Evolutionary conservation across 2,329 filamentous ascomycete genomes (phyloP).

Genomic region (Ceratocystis lukuohia): DNA sequence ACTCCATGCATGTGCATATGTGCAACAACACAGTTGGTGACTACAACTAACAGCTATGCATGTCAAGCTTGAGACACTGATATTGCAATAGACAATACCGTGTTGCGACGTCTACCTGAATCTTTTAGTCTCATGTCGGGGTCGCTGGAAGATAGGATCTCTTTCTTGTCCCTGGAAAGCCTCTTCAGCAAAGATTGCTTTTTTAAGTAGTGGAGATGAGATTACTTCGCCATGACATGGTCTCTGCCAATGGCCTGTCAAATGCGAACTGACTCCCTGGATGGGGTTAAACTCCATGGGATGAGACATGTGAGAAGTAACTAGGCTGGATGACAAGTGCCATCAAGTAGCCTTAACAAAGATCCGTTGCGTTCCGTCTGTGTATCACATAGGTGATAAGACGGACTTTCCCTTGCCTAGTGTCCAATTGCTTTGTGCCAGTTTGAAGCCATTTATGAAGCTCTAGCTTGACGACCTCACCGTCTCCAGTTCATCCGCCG

Average conservation of each 20-base stretch:
- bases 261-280: background rate
- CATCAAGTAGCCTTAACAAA: background rate
- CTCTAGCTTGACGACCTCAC: background rate
- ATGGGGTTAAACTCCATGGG: background rate
- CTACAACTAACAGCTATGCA: background rate
- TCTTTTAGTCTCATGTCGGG: background rate
- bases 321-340: background rate
- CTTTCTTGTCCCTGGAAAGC: background rate
- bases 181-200: background rate
- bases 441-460: background rate
- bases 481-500: background rate
- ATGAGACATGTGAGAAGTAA: background rate
- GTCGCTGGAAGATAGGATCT: background rate
- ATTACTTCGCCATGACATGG: too few relatives aligned
- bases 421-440: background rate
- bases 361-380: background rate
- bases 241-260: too few relatives aligned
- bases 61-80: background rate
- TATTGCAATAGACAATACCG: background rate
- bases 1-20: background rate
- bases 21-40: background rate
- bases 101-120: background rate
- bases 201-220: too few relatives aligned
- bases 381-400: background rate
- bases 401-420: background rate